Conservation (phyloP, 345 rosid species). For the Hibiscus trionum region DNA sequence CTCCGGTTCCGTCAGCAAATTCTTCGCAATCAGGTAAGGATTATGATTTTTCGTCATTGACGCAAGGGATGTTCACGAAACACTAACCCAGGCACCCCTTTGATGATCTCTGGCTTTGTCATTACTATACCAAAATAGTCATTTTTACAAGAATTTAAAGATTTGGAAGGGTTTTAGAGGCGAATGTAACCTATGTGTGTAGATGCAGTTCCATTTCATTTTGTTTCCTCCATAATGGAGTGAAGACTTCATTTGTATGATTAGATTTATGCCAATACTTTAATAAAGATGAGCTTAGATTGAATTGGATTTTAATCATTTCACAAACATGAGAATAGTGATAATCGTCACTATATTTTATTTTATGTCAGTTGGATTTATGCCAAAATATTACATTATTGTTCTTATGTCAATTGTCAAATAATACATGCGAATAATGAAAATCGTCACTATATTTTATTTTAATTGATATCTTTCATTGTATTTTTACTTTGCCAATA, state of each 20-base stretch:
- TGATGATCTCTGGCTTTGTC: conserved; percentile 12
- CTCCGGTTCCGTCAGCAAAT: conserved; percentile 31
- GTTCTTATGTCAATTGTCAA: no score
- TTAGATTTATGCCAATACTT: conserved; percentile 21
- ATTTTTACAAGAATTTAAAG: conserved; percentile 25
- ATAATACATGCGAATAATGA: no score
- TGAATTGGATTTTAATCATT: conserved; percentile 10
- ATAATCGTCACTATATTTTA: no score
- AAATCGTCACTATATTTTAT: no score
- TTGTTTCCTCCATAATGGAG: conserved; percentile 11
- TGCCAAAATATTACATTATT: no score
- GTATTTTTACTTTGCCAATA: no score
- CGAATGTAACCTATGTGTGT: conserved; percentile 41
- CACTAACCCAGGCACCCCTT: conserved; percentile 30
- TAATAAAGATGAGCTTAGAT: conserved; percentile 38
- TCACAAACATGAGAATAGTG: neutral
- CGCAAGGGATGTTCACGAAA: conserved; percentile 83
- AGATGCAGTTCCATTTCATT: conserved; percentile 25
- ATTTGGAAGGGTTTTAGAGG: conserved; percentile 5
- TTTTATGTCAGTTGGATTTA: no score
- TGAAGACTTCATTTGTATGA: conserved; percentile 19
- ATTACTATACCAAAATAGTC: conserved; percentile 19
- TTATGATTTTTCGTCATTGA: conserved; percentile 84
- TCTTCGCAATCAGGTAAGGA: conserved; percentile 64
- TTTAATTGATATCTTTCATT: no score